Base-by-base conservation (phyloP, 441 rosid genomes). In the Codiaeum variegatum region DNA sequence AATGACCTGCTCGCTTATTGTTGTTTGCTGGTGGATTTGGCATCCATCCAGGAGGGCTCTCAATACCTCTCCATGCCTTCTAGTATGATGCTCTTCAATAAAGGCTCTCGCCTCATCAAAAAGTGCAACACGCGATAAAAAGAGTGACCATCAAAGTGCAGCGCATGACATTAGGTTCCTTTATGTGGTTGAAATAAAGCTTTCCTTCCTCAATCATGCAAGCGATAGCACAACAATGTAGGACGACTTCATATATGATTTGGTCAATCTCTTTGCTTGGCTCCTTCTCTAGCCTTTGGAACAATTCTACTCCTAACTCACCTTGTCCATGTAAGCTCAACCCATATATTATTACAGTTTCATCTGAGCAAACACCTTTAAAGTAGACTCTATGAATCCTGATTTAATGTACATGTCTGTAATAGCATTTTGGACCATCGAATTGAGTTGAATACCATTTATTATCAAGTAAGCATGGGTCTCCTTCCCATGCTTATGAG, bases 331-430 rank as follows among this genome's bases (percentile, higher is more conserved):
- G 83, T 68, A 83, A 62, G 80, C 82, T 85, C 73, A 76, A 75
- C 24, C 88, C 88, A 10, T 66, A 62, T 67, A 83, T 74, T 81
- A 84, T 86, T 73, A 85, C 75, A 24, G 88, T 83, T 72, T 65
- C 75, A 87, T 85, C 55, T 67, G 24, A 6, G 4, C 61, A 70
- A 87, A 87, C 62, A 83, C 18, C 44, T 68, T 70, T 31, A 77
- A 67, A 66, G 87, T 86, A 23, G 32, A 70, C 34, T 82, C 78
- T 6, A 86, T 42, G 67, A 63, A 80, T 21, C 87, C 86, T 1
- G 88, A 82, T 76, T 87, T 83, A 66, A 80, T 71, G 64, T 80
- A 85, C 88, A 85, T 87, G 79, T 85, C 87, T 82, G 83, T 73
- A 47, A 73, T 34, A 67, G 86, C 85, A 68, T 87, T 85, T 62